These are phyloP conservation scores for Verticillium nubilum DNA, from an alignment of 2,329 filamentous ascomycete species.

Conservation along the genomic window DNA sequence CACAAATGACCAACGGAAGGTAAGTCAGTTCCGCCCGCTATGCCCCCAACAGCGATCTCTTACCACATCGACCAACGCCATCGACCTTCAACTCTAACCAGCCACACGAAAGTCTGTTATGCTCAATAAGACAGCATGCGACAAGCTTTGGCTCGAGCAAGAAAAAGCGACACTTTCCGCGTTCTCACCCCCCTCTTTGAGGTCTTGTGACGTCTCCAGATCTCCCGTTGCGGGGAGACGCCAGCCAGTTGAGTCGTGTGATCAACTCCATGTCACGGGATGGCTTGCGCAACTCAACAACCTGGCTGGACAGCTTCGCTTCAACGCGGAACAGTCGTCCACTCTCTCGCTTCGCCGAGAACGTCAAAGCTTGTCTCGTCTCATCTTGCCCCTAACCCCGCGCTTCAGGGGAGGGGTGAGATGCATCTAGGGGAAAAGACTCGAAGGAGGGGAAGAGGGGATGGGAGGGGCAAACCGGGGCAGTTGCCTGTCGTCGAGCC, in stretches of 20 bases:
- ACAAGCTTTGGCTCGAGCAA: not conserved
- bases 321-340: not conserved
- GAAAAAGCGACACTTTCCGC: not conserved
- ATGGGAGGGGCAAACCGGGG: not conserved
- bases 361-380: slow-evolving; percentile 2
- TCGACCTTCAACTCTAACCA: not conserved
- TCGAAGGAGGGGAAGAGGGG: not conserved
- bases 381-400: slow-evolving; percentile 1
- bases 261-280: not conserved
- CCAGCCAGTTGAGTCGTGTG: not conserved
- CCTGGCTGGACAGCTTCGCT: not conserved
- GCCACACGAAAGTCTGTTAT: not conserved
- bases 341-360: not conserved
- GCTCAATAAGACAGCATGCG: not conserved
- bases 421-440: not conserved
- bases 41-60: not conserved
- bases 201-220: slow-evolving; percentile 1
- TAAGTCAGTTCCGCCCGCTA: not conserved
- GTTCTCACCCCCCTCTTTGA: not conserved
- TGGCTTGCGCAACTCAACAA: not conserved
- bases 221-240: not conserved
- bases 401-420: not conserved
- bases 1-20: not conserved
- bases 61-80: not conserved
- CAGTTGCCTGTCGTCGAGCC: not conserved